Evolutionary conservation across 371 early-diverging fungal species (phyloP).

Genomic region (Actinomortierella ambigua): DNA sequence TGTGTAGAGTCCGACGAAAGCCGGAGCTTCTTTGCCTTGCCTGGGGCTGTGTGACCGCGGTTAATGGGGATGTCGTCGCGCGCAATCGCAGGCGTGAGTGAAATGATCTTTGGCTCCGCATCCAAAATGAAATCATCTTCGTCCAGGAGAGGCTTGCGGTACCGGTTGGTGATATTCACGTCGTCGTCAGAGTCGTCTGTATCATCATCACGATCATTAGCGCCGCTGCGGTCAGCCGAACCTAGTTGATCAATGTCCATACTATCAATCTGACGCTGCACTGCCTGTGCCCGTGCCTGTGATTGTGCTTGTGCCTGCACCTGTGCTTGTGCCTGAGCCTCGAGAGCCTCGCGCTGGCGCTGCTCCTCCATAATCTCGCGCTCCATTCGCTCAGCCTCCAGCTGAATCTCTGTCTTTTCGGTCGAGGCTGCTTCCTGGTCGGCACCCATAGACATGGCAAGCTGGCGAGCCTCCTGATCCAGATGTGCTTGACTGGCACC

Average conservation of each 20-base stretch:
- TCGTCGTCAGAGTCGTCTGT: slow-evolving; percentile 19
- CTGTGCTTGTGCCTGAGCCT: no score
- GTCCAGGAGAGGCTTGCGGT: slow-evolving; percentile 26
- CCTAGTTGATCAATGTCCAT: neutral
- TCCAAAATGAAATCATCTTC: slow-evolving; percentile 33
- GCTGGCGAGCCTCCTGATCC: slow-evolving; percentile 8
- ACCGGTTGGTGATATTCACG: slow-evolving; percentile 14
- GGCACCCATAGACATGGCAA: no score
- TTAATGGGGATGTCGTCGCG: slow-evolving; percentile 22
- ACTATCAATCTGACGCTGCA: no score
- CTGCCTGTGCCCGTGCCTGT: no score
- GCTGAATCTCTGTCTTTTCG: slow-evolving; percentile 21
- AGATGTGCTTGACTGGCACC: slow-evolving; percentile 12
- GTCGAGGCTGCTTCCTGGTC: slow-evolving; percentile 3
- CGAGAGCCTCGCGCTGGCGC: slow-evolving; percentile 4
- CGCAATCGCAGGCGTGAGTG: slow-evolving; percentile 42
- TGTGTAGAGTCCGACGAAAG: neutral
- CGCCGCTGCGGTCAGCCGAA: slow-evolving; percentile 8
- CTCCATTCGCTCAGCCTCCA: slow-evolving; percentile 34
- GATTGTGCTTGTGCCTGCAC: no score
- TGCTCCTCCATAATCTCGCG: slow-evolving; percentile 42
- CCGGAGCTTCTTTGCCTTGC: slow-evolving; percentile 20
- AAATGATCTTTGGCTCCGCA: slow-evolving; percentile 43
- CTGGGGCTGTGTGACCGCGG: slow-evolving; percentile 6
- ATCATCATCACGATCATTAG: neutral